Evolutionary conservation across 2,329 filamentous ascomycete genomes (phyloP).

Genomic region (Pseudophaeomoniella oleicola): DNA sequence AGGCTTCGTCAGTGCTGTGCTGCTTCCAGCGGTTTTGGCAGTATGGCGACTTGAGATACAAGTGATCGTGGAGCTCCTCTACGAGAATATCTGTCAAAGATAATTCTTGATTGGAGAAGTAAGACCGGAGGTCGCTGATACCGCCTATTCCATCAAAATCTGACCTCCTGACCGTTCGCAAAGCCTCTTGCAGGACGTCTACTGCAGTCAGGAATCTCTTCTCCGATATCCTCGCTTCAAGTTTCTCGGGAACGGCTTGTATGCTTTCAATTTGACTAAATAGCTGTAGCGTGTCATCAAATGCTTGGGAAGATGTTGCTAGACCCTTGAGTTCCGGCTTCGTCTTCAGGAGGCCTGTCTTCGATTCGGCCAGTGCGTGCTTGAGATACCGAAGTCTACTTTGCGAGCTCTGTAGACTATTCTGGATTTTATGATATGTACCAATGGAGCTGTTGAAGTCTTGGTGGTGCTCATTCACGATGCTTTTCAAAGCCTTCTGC

Average conservation of each 20-base stretch:
- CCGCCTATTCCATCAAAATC: constrained; percentile 88
- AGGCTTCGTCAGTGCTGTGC: constrained; percentile 31
- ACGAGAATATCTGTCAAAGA: constrained; percentile 85
- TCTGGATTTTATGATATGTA: constrained; percentile 97
- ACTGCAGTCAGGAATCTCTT: constrained; percentile 90
- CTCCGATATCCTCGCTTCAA: constrained; percentile 89
- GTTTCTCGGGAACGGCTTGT: constrained; percentile 73
- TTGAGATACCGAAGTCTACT: constrained; percentile 69
- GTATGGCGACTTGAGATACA: constrained; percentile 95
- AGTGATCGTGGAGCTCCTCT: constrained; percentile 93
- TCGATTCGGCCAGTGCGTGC: constrained; percentile 67
- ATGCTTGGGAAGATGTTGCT: constrained; percentile 73
- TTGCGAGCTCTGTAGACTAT: constrained; percentile 80
- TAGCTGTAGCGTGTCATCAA: constrained; percentile 76
- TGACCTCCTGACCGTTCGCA: constrained; percentile 69
- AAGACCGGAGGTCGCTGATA: constrained; percentile 68
- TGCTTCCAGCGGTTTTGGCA: constrained; percentile 92
- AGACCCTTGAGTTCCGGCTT: constrained; percentile 86
- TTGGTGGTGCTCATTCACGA: constrained; percentile 97
- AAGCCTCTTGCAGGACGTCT: constrained; percentile 74
- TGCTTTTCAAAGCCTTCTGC: constrained; percentile 82
- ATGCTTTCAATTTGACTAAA: constrained; percentile 77
- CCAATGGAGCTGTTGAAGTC: constrained; percentile 98
- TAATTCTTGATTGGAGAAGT: constrained; percentile 85
- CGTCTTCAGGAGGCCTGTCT: constrained; percentile 65